Conservation (phyloP, 139 green algal genomes). For the Chlorella sp. region DNA sequence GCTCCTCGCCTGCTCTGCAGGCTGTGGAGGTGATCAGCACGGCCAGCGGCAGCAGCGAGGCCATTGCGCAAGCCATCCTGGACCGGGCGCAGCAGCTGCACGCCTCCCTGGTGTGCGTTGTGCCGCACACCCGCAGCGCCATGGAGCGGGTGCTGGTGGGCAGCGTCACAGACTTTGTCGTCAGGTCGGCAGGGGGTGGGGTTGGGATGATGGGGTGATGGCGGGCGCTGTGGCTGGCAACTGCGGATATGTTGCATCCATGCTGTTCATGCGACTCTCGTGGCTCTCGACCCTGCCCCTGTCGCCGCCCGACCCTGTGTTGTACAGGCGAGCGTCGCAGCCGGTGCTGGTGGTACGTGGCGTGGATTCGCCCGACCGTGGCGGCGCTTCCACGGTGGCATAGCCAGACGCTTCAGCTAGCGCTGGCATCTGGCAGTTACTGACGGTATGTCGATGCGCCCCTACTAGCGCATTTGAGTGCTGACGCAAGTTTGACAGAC, state of each 20-base stretch:
- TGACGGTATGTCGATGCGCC: too few relatives aligned
- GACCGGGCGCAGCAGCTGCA: not conserved
- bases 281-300: too few relatives aligned
- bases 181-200: too few relatives aligned
- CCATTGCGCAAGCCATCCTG: not conserved
- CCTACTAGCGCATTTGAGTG: too few relatives aligned
- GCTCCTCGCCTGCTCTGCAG: not conserved
- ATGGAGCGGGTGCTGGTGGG: not conserved
- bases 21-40: not conserved
- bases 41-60: not conserved
- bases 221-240: too few relatives aligned
- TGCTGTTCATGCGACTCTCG: too few relatives aligned
- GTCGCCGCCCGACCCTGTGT: too few relatives aligned
- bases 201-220: too few relatives aligned
- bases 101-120: not conserved
- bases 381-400: not conserved
- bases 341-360: constrained; percentile 10
- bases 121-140: not conserved
- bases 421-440: not conserved
- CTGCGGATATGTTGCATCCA: too few relatives aligned
- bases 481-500: too few relatives aligned
- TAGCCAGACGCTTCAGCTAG: not conserved
- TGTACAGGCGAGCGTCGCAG: not conserved
- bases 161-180: constrained; percentile 7
- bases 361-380: not conserved